Conservation (phyloP, 2,329 filamentous ascomycete genomes). For the Cytospora piceicola region DNA sequence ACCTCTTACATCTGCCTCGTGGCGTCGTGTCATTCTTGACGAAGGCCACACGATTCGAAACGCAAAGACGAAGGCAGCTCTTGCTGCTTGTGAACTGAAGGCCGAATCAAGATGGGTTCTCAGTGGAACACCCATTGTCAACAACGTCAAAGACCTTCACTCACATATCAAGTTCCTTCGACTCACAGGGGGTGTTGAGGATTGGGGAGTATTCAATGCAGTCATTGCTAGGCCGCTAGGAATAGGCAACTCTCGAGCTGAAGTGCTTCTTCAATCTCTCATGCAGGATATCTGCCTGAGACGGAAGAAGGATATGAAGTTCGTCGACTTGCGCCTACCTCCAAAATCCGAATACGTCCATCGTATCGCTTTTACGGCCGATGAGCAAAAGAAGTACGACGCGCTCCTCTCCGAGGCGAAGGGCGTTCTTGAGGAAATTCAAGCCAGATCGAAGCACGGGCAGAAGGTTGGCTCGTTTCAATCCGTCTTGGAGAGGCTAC, state of each 20-base stretch:
- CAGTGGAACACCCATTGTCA: conserved; percentile 82
- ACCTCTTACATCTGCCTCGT: conserved; percentile 57
- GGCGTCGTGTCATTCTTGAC: conserved; percentile 80
- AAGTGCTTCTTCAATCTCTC: conserved; percentile 70
- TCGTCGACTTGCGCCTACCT: conserved; percentile 80
- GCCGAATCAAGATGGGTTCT: conserved; percentile 79
- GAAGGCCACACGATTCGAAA: conserved; percentile 86
- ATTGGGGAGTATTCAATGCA: conserved; percentile 73
- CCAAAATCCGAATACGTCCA: conserved; percentile 78
- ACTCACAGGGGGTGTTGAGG: conserved; percentile 75
- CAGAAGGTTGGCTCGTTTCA: conserved; percentile 63
- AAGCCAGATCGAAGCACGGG: conserved; percentile 47
- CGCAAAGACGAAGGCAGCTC: conserved; percentile 70
- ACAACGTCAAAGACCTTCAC: conserved; percentile 79
- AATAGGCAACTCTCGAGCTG: conserved; percentile 58
- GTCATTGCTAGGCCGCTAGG: conserved; percentile 71
- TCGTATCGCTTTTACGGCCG: conserved; percentile 70
- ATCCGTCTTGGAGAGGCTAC: conserved; percentile 76
- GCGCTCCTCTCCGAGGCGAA: conserved; percentile 74
- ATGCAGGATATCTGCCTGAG: conserved; percentile 82
- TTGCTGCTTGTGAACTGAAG: conserved; percentile 68
- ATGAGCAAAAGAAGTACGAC: conserved; percentile 79
- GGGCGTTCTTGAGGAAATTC: conserved; percentile 67
- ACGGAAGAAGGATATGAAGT: conserved; percentile 85
- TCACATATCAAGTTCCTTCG: conserved; percentile 78